Base-by-base conservation (phyloP, 108 stramenopile genomes). In the Pseudonitzschia multistriata region DNA sequence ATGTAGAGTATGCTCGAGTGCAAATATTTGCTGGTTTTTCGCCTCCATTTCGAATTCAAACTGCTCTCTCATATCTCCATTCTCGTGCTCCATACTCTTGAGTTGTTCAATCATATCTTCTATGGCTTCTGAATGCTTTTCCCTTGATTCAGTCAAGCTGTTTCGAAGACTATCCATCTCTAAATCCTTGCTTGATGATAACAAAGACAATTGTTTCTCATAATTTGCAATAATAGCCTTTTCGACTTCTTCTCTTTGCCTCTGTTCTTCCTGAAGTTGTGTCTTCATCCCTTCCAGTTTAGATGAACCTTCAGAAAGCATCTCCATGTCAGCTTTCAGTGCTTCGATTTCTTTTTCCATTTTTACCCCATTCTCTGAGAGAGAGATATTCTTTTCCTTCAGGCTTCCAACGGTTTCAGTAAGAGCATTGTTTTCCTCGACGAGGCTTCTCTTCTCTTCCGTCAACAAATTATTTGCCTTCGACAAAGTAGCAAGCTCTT, bases 1-100 rank as follows among this genome's bases (percentile, higher is more conserved):
- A 28, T 84, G 81, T 27, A 93, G 74, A 11, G 86, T 86, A 59
- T 90, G 88, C 60, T 93, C 89, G 22, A 93, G 72, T 8, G 81
- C 80, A 49, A 79, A 79, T 19, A 93, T 89, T 64, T 79, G 88
- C 25, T 79, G 72, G 66, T 90, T 81, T 74, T 90, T 88, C 54
- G 83, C 78, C 65, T 81, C 73, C 39, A 93, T 62, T 67, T 79
- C 78, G 6, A 71, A 68, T 50, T 81, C 40, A 48, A 85, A 77
- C 17, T 93, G 80, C 33, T 84, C 83, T 40, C 79, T 39, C 22
- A 88, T 39, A 19, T 77, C 80, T 3, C 52, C 50, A 49, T 89
- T 86, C 60, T 89, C 82, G 4, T 45, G 60, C 55, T 89, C 84
- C 25, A 90, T 73, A 7, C 42, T 27, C 28, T 79, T 76, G 11